Base-by-base conservation (phyloP, 2,329 filamentous ascomycete species). In the Macrophomina phaseolina region DNA sequence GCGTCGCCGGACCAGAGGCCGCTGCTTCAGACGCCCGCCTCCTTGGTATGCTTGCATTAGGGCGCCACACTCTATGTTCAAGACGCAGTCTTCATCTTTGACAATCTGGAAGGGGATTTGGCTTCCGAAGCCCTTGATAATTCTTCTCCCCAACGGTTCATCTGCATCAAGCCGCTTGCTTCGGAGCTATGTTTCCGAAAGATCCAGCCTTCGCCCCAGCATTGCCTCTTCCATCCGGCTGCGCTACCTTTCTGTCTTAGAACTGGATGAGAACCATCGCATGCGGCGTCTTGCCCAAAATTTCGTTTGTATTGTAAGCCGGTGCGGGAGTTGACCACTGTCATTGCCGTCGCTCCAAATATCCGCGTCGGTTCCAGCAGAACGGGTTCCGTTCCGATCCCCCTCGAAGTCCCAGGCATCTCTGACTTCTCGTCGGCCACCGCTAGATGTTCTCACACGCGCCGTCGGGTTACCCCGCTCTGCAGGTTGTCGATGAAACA, bases 101-200 rank as follows among this genome's bases (percentile, higher is more conserved):
- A 45, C 58, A 62, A 62, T 62, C 42, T 62, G 14, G 32, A 49
- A 36, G 32, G 45, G 28, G 30, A 62, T 36, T 62, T 34, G 32
- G 7, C 5, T 49, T 38, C 36, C 11, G 36, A 38, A 38, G 11
- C 36, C 7, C 36, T 3, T 2, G 36, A 8, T 8, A 3, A 12
- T 38, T 12, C 6, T 38, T 38, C 36, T 7, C 4, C 11, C 36
- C 6, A 12, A 2, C 23, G 23, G 2, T 38, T 12, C 7, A 38
- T 38, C 36, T 38, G 7, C 7, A 38, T 38, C 36, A 8, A 3
- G 36, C 36, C 7, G 36, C 12, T 5, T 12, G 11, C 42, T n/a
- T 4, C 16, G 42, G 42, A 16, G 8, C 42, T 45, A 45, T n/a
- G 16, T n/a, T 45, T 45, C 42, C 42, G 42, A 45, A 16, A 14